Evolutionary conservation across 768 basidiomycete species (phyloP).

Genomic region (Termitomyces sp.): DNA sequence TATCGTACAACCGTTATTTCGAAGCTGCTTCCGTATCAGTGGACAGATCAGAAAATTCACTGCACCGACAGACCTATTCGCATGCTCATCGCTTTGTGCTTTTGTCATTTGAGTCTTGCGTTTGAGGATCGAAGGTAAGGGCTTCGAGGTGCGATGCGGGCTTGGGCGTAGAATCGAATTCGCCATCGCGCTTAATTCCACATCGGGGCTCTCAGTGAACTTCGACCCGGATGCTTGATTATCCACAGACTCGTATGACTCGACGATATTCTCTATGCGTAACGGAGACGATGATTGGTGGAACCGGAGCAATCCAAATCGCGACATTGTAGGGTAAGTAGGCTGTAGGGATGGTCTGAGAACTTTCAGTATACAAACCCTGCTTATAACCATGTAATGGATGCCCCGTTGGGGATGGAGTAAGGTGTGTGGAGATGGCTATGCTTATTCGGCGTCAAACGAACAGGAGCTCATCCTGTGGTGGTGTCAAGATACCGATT

Average conservation of each 20-base stretch:
- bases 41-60: not conserved
- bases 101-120: not conserved
- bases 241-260: not conserved
- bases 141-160: conserved; percentile 2
- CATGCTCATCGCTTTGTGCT: not conserved
- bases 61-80: not conserved
- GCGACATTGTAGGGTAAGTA: not conserved
- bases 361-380: not conserved
- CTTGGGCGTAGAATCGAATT: not conserved
- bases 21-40: conserved; percentile 1
- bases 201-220: not conserved
- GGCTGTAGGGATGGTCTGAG: not conserved
- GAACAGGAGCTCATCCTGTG: not conserved
- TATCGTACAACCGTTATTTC: conserved; percentile 14
- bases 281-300: not conserved
- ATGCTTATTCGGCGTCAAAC: not conserved
- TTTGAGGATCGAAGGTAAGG: conserved; percentile 7
- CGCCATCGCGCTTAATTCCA: not conserved
- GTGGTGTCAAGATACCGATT: not conserved
- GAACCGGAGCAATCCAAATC: not conserved
- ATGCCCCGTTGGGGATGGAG: not conserved
- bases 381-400: not conserved
- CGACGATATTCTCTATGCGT: not conserved
- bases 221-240: not conserved
- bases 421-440: not conserved